Evolutionary conservation across 208 protist genomes (phyloP), one percentile per base, ranked within the genome.

Genomic region (Leishmania amazonensis): DNA sequence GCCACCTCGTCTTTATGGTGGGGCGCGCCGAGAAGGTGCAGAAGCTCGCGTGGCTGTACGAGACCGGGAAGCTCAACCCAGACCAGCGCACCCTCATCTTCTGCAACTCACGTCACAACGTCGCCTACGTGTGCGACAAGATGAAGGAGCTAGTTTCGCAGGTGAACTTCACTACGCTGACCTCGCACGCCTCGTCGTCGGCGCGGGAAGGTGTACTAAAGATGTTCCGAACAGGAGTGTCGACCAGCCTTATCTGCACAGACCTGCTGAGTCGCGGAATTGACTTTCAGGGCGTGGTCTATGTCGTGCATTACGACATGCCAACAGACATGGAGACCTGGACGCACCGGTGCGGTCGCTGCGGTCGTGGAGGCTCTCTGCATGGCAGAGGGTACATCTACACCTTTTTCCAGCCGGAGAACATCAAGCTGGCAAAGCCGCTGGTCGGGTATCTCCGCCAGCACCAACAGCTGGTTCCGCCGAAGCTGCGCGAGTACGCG

Each of bases 271-370:
- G 99, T 4, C 95, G 99, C 62, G 98, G 97, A 38, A 91, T 98
- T 54, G 99, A 99, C 88, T 99, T 99, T 80, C 88, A 95, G 15
- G 85, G 98, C 17, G 90, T 99, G 8, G 87, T 99, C 54, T 99
- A 99, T 95, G 99, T 99, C 5, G 89, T 99, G 60, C 95, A 99
- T 84, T 95, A 99, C 65, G 99, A 99, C 89, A 99, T 97, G 81
- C 98, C 99, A 19, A 87, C 95, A 4, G 96, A 99, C 72, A 98
- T 98, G 72, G 90, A 98, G 19, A 99, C 96, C 9, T 99, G 99
- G 86, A 93, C 99, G 53, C 99, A 99, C 85, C 95, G 99, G 21
- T 95, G 96, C 42, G 99, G 99, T 15, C 95, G 99, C 31, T 99
- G 98, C 64, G 98, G 97, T 7, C 94, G 99, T 11, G 93, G 95